Conservation (phyloP, 2,329 filamentous ascomycete genomes). For the Colletotrichum eremochloae region DNA sequence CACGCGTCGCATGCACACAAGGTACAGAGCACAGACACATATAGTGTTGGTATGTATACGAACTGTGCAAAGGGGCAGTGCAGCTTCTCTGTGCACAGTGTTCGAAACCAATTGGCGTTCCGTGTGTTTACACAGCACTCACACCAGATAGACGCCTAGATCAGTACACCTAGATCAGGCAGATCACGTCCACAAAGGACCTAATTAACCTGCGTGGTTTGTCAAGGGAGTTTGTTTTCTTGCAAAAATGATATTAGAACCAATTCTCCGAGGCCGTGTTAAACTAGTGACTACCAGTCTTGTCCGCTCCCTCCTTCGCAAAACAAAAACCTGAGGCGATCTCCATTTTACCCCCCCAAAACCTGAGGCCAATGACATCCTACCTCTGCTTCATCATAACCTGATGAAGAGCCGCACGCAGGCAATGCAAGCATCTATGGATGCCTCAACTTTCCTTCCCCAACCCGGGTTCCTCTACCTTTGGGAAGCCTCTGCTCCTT, state of each 20-base stretch:
- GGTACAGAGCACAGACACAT: constrained; percentile 17
- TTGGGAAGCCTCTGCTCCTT: constrained; percentile 23
- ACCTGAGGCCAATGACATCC: constrained; percentile 27
- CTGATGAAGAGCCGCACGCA: constrained; percentile 29
- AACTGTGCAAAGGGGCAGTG: background rate
- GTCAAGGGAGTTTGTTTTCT: background rate
- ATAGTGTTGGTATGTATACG: background rate
- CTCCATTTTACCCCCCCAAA: constrained; percentile 21
- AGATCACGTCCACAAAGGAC: background rate
- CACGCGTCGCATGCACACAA: constrained; percentile 22
- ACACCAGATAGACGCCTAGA: background rate
- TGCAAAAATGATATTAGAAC: constrained; percentile 34
- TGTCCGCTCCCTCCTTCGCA: constrained; percentile 21
- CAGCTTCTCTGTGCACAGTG: background rate
- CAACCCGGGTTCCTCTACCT: constrained; percentile 22
- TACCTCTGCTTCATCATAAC: constrained; percentile 38
- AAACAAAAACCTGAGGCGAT: constrained; percentile 30
- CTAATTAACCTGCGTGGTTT: background rate
- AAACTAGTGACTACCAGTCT: constrained; percentile 39
- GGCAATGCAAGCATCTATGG: constrained; percentile 16
- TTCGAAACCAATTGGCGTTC: background rate
- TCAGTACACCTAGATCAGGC: background rate
- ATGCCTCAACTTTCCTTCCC: constrained; percentile 11
- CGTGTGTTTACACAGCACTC: background rate
- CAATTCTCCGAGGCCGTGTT: constrained; percentile 32